Evolutionary conservation across 1,284 basidiomycete genomes (phyloP).

Genomic region (Limonomyces culmigenus): DNA sequence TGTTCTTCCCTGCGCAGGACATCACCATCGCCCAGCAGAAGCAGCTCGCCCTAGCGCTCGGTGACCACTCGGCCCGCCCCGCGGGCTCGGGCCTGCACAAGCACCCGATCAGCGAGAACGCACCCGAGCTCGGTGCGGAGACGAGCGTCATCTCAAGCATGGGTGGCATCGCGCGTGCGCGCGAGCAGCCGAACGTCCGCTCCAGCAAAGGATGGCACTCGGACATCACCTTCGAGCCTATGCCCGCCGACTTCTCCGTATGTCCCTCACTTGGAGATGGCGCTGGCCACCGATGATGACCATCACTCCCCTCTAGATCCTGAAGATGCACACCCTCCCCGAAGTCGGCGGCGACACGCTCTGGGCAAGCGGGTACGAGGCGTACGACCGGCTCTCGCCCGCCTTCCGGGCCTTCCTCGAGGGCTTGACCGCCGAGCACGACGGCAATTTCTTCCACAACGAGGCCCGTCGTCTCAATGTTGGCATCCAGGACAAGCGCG

Average conservation of each 20-base stretch:
- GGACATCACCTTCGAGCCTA: conserved; percentile 56
- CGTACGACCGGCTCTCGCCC: conserved; percentile 44
- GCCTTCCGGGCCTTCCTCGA: conserved; percentile 39
- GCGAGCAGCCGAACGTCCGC: conserved; percentile 10
- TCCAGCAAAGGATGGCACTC: conserved; percentile 31
- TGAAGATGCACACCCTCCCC: conserved; percentile 44
- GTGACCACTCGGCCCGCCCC: conserved; percentile 40
- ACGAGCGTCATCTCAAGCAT: conserved; percentile 23
- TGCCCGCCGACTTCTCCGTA: conserved; percentile 48
- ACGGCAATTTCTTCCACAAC: conserved; percentile 32
- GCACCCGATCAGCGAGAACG: conserved; percentile 44
- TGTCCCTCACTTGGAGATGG: too few species aligned
- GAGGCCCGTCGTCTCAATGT: conserved; percentile 11
- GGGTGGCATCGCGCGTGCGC: conserved; percentile 23
- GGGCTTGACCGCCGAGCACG: conserved; percentile 40
- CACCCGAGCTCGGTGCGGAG: conserved; percentile 28
- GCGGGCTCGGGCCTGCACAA: conserved; percentile 35
- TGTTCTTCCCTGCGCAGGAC: conserved; percentile 50
- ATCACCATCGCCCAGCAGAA: conserved; percentile 27
- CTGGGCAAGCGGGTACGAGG: conserved; percentile 38
- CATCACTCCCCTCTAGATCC: conserved; percentile 19
- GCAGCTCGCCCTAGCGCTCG: conserved; percentile 28
- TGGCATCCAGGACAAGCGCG: conserved; percentile 24
- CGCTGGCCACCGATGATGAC: not conserved
- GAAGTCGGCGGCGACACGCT: conserved; percentile 20